Base-by-base conservation (phyloP, 768 basidiomycete species). In the Arthromyces matolae region DNA sequence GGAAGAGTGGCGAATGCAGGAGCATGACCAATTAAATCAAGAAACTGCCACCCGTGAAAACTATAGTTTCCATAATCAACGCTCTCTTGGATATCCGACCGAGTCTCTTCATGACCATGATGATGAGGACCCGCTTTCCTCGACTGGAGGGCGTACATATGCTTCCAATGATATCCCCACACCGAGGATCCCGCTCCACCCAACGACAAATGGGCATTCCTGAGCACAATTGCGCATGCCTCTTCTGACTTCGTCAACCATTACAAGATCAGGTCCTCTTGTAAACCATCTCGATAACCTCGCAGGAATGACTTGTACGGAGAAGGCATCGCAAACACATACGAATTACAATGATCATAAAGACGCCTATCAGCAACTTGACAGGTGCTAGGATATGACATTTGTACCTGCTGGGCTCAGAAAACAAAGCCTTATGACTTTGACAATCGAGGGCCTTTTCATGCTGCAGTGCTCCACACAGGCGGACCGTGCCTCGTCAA, bases 131-230 rank as follows among this genome's bases (percentile, higher is more conserved):
- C n/a, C 31, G 25, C 50, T 38, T 28, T 14, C 38, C 19, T 4
- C 42, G 8, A 24, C 19, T 12, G 27, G 34, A 3, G 20, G 29
- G 5, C 31, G 23, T 18, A 35, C 33, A 37, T 28, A n/a, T 35
- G 24, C 20, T 12, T 31, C 24, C 25, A 18, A 61, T 2, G 50
- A 66, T 31, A 60, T 62, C 39, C 65, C 69, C 16, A 64, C 65
- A 10, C 57, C 55, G 41, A 47, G 61, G 32, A 60, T 64, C 49
- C 60, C 67, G 31, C 60, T 69, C 42, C 71, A 70, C 52, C 62
- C 64, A 43, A 53, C 64, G 57, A 66, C 71, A 65, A 78, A 79
- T 52, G 77, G 77, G 76, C 69, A 71, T 70, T 75, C 66, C 63
- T 70, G 64, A 64, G 64, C 65, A 63, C 62, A n/a, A n/a, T n/a